Base-by-base conservation (phyloP, 495 filamentous ascomycete genomes). In the Apodospora peruviana region DNA sequence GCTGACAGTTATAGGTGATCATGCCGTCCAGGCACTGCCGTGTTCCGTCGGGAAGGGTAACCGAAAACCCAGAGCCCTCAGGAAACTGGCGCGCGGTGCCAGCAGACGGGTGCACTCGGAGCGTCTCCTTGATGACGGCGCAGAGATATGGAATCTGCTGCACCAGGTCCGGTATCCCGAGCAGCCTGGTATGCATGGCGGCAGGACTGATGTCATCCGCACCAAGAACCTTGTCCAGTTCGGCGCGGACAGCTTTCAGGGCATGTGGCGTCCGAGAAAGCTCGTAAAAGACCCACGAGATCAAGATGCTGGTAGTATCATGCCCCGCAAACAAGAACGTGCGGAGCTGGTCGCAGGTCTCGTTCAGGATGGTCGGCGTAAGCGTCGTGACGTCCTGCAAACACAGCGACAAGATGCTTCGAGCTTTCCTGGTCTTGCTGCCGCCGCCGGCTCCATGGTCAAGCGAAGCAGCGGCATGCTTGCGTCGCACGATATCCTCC, bases 61-160 rank as follows among this genome's bases (percentile, higher is more conserved):
- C 40, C 17, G 17, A n/a, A 16, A 72, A 32, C 11, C 14, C 52
- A 9, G 52, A 52, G 0, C 64, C 67, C 0, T 57, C 60, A 14
- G 58, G n/a, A 0, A 57, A 47, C n/a, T 35, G 47, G 0, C 73
- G 66, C 0, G 62, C 62, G n/a, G 58, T 61, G 17, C 50, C 63
- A 0, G 66, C 62, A 1, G 67, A 59, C 0, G 71, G 67, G 22
- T 58, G 72, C 0, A 77, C 42, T 0, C 74, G 64, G 7, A 77
- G 52, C 0, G 68, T 65, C 27, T 79, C 75, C 48, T 77, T 76
- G 38, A 79, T 71, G 0, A 74, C 67, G 5, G 74, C 74, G 0
- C 51, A 38, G 5, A 67, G 69, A 47, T 70, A 76, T 1, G 60
- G 43, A 35, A 72, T 54, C 1, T 64, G 25, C 22, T 68, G 65